Evolutionary conservation across 2,329 filamentous ascomycete genomes (phyloP).

Genomic region (Waltergamsia citrina): DNA sequence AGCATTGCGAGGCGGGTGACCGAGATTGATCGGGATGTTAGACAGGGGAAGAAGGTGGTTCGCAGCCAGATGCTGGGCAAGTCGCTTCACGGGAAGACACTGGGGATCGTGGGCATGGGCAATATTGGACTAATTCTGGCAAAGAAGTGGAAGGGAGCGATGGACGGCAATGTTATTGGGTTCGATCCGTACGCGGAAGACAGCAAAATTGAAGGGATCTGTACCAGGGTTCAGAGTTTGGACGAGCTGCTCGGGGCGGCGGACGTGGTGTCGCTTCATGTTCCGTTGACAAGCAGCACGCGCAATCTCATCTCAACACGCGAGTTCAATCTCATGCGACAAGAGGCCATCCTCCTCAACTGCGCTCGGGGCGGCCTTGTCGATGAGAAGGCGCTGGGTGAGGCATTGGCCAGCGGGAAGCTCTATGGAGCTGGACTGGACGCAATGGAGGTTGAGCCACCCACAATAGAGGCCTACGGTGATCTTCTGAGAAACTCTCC

Average conservation of each 20-base stretch:
- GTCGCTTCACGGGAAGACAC: constrained; percentile 16
- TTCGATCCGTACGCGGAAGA: constrained; percentile 17
- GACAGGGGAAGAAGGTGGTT: constrained; percentile 11
- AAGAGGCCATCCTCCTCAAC: constrained; percentile 15
- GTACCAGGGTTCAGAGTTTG: constrained; percentile 14
- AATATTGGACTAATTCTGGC: constrained; percentile 20
- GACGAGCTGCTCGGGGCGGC: constrained; percentile 16
- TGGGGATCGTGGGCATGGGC: constrained; percentile 24
- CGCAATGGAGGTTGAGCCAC: constrained; percentile 17
- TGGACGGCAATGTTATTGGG: constrained; percentile 16
- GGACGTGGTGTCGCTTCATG: constrained; percentile 21
- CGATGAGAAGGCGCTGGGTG: constrained; percentile 22
- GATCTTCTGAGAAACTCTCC: constrained; percentile 15
- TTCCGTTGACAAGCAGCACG: constrained; percentile 18
- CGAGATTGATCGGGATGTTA: constrained; percentile 15
- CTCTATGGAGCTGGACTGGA: constrained; percentile 25
- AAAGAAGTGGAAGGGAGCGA: constrained; percentile 19
- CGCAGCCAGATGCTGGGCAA: constrained; percentile 27
- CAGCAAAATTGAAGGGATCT: constrained; percentile 17
- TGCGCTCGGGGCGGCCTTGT: constrained; percentile 22
- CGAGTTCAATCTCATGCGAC: constrained; percentile 11
- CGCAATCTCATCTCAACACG: constrained; percentile 15
- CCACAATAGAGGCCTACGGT: constrained; percentile 16
- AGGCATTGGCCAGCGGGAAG: constrained; percentile 15
- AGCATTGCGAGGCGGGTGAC: constrained; percentile 18